Evolutionary conservation across 176 grass and related monocot genomes (phyloP), one percentile per base, ranked within the genome.

Genomic region (Saccharum spontaneum): DNA sequence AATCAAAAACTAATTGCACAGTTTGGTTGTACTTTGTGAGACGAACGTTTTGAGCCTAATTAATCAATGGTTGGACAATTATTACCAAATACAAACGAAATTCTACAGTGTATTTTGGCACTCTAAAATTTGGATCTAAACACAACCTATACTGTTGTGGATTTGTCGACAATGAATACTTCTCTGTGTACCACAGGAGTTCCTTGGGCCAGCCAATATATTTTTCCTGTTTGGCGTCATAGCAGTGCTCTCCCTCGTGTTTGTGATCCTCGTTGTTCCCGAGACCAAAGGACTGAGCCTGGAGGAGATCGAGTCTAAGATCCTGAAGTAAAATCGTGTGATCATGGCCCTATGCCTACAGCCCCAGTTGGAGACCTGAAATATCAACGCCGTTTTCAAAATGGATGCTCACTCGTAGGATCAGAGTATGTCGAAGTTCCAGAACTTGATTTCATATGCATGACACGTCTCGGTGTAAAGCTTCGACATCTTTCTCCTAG

Each of bases 201-300:
- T 84, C 86, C 82, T 98, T 55, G 97, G 97, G 40, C 88, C 97
- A n/a, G 93, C 54, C 39, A 98, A 98, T 67, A 84, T 98, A 28
- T 98, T 98, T 80, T 55, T 98, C 72, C 78, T 98, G 22, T 98
- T 98, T 33, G 97, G 93, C 23, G 89, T 49, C 36, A 96, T 98
- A 87, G 90, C 93, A 63, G 78, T 98, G 88, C 61, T 98, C 12
- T 83, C 97, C 8, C 91, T 98, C 5, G 22, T 90, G 59, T 98
- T 98, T 62, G 89, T 95, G 22, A 55, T 92, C 83, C 81, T 95
- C 68, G 89, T 86, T 18, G 89, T 98, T 77, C 97, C 97, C 0
- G 97, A 98, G 78, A 98, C 97, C 67, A 98, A 98, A 89, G 97
- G 97, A 15, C 88, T 98, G 75, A 96, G 84, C 79, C 85, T 98